phyloP scores from a whole-genome alignment of 768 basidiomycete species.

The Russula foetens region DNA sequence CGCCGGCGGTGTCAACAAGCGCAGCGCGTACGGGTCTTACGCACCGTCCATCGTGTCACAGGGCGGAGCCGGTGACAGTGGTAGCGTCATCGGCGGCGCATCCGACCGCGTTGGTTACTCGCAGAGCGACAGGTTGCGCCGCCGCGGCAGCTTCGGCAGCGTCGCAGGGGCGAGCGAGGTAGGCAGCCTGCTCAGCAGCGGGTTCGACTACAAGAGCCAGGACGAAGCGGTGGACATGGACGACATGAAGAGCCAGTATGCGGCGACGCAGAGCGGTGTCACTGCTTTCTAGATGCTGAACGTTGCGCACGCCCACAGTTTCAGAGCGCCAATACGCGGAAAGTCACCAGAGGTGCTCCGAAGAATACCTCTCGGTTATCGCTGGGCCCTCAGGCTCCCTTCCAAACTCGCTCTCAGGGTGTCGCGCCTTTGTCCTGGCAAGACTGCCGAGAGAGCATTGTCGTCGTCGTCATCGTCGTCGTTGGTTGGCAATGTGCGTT shows the following conservation, averaged over 20 bases:
- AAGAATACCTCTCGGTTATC: not conserved
- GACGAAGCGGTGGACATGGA: constrained; percentile 74
- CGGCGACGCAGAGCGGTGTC: constrained; percentile 76
- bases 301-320: constrained; percentile 1
- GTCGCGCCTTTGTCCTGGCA: constrained; percentile 7
- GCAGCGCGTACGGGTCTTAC: constrained; percentile 71
- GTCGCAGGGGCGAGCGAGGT: constrained; percentile 69
- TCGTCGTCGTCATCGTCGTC: not conserved
- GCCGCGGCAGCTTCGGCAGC: constrained; percentile 70
- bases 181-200: constrained; percentile 55
- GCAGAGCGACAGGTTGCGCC: constrained; percentile 82
- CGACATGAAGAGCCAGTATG: constrained; percentile 85
- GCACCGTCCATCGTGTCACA: constrained; percentile 93
- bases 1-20: constrained; percentile 51
- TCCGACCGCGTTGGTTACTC: constrained; percentile 64
- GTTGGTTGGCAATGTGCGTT: not conserved
- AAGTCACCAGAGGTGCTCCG: not conserved
- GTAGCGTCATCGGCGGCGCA: constrained; percentile 37
- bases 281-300: constrained; percentile 59
- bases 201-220: constrained; percentile 83
- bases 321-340: not conserved
- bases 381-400: not conserved
- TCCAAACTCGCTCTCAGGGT: constrained; percentile 3
- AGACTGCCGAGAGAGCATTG: not conserved
- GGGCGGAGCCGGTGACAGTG: constrained; percentile 59